Percentiles rank a stretch among this genome's conserved stretches.
phyloP scores from a whole-genome alignment of 768 basidiomycete species.

The Hygrophoropsis aurantiaca region DNA sequence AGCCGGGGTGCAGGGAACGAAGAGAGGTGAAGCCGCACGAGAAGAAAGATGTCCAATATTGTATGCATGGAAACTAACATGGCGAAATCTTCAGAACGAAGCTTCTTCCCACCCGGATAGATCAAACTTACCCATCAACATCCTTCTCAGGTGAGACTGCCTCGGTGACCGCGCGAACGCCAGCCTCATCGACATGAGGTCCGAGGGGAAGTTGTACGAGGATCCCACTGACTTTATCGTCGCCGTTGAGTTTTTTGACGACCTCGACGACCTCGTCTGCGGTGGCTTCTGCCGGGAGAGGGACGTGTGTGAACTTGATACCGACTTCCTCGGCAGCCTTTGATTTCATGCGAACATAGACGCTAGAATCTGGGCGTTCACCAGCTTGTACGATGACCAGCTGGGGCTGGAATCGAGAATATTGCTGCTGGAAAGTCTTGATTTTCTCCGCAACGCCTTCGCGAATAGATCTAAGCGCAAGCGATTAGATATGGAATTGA shows the following conservation, averaged over 20 bases:
- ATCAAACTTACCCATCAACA: conserved; percentile 78
- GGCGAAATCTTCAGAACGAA: neutral
- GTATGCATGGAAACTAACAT: conserved; percentile 88
- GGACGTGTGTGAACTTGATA: conserved; percentile 81
- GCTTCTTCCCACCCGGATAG: conserved; percentile 10
- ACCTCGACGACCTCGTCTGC: conserved; percentile 74
- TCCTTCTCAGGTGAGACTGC: conserved; percentile 93
- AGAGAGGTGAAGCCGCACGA: conserved; percentile 84
- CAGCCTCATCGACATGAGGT: conserved; percentile 75
- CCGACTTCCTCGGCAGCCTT: conserved; percentile 96
- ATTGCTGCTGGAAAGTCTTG: conserved; percentile 55
- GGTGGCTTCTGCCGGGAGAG: conserved; percentile 62
- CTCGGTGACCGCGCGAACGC: conserved; percentile 91
- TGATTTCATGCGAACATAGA: conserved; percentile 96
- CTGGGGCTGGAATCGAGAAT: conserved; percentile 88
- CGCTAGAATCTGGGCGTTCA: conserved; percentile 82
- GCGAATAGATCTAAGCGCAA: conserved; percentile 69
- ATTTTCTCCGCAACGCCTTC: conserved; percentile 73
- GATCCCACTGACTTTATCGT: conserved; percentile 81
- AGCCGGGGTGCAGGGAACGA: conserved; percentile 93
- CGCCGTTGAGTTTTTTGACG: conserved; percentile 81
- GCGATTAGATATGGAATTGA: conserved; percentile 11
- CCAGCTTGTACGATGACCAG: conserved; percentile 95
- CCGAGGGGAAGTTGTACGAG: conserved; percentile 95
- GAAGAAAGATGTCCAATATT: conserved; percentile 96